Evolutionary conservation across 441 rosid species (phyloP).

Genomic region (Lepidium campestre): DNA sequence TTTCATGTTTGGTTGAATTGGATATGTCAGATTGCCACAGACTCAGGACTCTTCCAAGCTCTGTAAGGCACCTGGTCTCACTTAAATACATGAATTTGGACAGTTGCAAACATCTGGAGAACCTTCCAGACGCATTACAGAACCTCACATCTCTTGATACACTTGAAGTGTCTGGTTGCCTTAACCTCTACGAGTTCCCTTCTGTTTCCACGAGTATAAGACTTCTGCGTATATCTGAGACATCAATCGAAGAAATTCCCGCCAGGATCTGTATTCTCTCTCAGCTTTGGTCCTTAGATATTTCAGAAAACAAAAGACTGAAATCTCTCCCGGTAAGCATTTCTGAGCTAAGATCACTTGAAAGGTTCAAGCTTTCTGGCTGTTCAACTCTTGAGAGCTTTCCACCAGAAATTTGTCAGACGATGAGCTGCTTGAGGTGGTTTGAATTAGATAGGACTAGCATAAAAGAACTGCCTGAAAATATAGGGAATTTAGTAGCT

Average conservation of each 20-base stretch:
- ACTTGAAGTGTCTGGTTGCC: slow-evolving; percentile 25
- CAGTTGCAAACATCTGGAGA: slow-evolving; percentile 21
- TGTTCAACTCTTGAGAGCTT: slow-evolving; percentile 23
- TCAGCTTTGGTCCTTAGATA: slow-evolving; percentile 21
- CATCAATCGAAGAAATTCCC: slow-evolving; percentile 24
- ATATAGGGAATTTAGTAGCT: slow-evolving; percentile 24
- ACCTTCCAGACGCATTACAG: slow-evolving; percentile 17
- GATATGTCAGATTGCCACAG: slow-evolving; percentile 21
- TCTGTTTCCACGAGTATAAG: not conserved
- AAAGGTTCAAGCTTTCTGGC: slow-evolving; percentile 22
- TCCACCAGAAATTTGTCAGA: slow-evolving; percentile 20
- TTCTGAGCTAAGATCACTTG: slow-evolving; percentile 21
- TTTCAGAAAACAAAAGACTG: slow-evolving; percentile 19
- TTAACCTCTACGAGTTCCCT: slow-evolving; percentile 25
- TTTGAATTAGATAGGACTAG: slow-evolving; percentile 26
- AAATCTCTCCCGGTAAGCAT: slow-evolving; percentile 18
- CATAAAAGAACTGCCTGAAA: slow-evolving; percentile 23
- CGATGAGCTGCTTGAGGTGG: slow-evolving; percentile 26
- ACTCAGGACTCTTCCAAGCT: slow-evolving; percentile 23
- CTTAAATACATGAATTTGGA: slow-evolving; percentile 19
- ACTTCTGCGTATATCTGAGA: slow-evolving; percentile 19
- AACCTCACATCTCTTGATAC: slow-evolving; percentile 21
- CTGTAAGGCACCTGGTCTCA: slow-evolving; percentile 20
- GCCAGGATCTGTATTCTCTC: slow-evolving; percentile 18
- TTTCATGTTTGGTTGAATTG: slow-evolving; percentile 13